phyloP scores from a whole-genome alignment of 2,329 filamentous ascomycete genomes.

The Sclerotinia minor region DNA sequence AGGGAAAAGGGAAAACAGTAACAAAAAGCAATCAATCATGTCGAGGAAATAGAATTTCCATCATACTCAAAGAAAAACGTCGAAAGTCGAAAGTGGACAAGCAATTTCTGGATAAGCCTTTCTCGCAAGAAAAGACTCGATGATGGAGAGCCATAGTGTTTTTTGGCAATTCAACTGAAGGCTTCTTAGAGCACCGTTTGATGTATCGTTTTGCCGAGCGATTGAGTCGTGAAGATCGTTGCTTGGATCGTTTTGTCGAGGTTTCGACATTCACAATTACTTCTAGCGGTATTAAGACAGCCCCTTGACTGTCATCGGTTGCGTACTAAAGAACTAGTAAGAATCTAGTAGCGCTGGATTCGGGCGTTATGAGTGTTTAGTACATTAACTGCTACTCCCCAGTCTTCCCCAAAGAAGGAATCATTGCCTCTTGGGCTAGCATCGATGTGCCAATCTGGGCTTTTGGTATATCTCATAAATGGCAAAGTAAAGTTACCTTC shows the following conservation, averaged over 20 bases:
- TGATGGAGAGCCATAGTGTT: not conserved
- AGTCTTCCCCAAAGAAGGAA: slow-evolving; percentile 40
- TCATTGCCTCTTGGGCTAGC: slow-evolving; percentile 33
- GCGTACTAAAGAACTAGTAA: not conserved
- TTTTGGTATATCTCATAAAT: slow-evolving; percentile 33
- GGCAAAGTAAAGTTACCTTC: slow-evolving; percentile 27
- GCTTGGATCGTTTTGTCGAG: not conserved
- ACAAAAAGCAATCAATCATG: slow-evolving; percentile 13
- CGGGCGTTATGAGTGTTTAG: not conserved
- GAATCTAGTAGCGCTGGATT: not conserved
- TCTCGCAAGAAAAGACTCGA: slow-evolving; percentile 4
- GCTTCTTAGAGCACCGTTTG: not conserved
- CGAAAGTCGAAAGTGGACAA: slow-evolving; percentile 14
- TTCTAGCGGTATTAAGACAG: not conserved
- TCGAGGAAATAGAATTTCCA: slow-evolving; percentile 14
- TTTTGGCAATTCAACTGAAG: not conserved
- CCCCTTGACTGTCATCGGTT: not conserved
- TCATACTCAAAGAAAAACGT: slow-evolving; percentile 15
- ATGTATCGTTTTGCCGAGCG: not conserved
- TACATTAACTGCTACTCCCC: slow-evolving; percentile 29
- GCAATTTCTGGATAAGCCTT: slow-evolving; percentile 3
- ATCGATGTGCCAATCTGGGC: slow-evolving; percentile 36
- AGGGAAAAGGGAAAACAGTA: not conserved
- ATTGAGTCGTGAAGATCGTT: not conserved
- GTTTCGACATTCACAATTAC: not conserved